A percentile compares a stretch with the other conserved stretches of the same genome.
Evolutionary conservation across 345 rosid genomes (phyloP).

Genomic region (Pelargonium nanum): DNA sequence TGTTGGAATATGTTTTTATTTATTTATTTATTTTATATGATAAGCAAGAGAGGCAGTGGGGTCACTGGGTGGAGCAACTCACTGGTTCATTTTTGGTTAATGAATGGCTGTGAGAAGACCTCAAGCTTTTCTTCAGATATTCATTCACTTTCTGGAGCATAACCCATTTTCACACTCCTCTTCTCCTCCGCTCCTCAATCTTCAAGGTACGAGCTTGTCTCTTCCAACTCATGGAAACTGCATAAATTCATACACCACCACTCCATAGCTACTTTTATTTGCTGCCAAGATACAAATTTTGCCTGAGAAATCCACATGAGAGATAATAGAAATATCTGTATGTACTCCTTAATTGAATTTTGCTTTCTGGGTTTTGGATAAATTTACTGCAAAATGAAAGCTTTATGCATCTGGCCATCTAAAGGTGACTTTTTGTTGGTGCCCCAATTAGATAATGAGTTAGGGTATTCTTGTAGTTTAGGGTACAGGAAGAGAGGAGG

Average conservation of each 20-base stretch:
- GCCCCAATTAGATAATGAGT: slow-evolving; percentile 38
- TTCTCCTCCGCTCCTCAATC: neutral
- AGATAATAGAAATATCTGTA: neutral
- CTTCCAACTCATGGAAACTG: neutral
- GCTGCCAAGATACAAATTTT: neutral
- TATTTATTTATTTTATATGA: too few relatives aligned
- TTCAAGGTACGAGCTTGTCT: neutral
- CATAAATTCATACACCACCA: neutral
- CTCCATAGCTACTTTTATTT: neutral
- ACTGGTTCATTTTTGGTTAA: neutral
- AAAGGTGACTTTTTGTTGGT: slow-evolving; percentile 33
- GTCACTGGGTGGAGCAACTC: neutral
- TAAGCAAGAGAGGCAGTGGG: neutral
- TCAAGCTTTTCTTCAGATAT: neutral
- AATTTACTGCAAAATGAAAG: slow-evolving; percentile 45
- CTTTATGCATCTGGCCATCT: slow-evolving; percentile 44
- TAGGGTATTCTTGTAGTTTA: slow-evolving; percentile 26
- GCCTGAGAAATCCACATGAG: neutral
- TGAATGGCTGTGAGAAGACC: neutral
- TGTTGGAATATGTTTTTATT: too few relatives aligned
- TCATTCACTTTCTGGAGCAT: neutral
- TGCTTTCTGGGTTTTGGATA: slow-evolving; percentile 15
- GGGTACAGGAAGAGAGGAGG: slow-evolving; percentile 17
- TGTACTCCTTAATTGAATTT: slow-evolving; percentile 14
- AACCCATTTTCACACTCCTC: neutral